Evolutionary conservation across 2,329 filamentous ascomycete genomes (phyloP).

Genomic region (Calonectria pseudoturangicola): DNA sequence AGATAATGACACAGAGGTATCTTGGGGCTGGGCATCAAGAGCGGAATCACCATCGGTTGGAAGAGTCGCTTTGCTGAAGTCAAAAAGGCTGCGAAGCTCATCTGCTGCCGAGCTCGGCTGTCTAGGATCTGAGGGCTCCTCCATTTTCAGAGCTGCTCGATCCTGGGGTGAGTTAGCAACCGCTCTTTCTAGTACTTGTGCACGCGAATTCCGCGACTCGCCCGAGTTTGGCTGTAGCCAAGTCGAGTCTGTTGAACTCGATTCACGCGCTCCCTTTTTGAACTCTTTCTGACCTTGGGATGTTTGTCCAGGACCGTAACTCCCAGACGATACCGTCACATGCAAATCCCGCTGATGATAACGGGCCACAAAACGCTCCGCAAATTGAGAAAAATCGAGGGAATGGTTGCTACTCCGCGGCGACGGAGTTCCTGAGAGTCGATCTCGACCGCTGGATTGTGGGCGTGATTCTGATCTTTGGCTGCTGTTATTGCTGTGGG

Average conservation of each 20-base stretch:
- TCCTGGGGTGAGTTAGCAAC: constrained; percentile 5
- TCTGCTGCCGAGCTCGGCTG: constrained; percentile 48
- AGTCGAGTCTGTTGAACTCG: background rate
- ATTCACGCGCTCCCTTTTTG: background rate
- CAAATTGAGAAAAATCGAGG: background rate
- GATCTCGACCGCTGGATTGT: constrained; percentile 2
- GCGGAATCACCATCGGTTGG: constrained; percentile 39
- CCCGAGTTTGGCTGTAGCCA: constrained; percentile 1
- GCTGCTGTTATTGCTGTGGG: constrained; percentile 40
- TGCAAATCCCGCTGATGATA: background rate
- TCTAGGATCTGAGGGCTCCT: constrained; percentile 39
- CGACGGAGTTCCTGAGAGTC: background rate
- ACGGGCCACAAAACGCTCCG: background rate
- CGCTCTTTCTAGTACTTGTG: constrained; percentile 14
- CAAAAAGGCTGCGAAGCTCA: constrained; percentile 50
- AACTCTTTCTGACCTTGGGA: constrained; percentile 19
- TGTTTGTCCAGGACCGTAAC: background rate
- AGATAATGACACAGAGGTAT: constrained; percentile 7
- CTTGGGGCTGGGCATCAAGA: constrained; percentile 34
- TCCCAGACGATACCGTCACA: background rate
- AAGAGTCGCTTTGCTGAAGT: constrained; percentile 48
- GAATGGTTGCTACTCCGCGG: background rate
- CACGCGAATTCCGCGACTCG: constrained; percentile 20
- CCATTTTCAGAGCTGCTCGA: constrained; percentile 43
- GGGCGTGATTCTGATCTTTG: constrained; percentile 21